Conservation (phyloP, 108 stramenopile genomes). For the Conticribra weissflogii region DNA sequence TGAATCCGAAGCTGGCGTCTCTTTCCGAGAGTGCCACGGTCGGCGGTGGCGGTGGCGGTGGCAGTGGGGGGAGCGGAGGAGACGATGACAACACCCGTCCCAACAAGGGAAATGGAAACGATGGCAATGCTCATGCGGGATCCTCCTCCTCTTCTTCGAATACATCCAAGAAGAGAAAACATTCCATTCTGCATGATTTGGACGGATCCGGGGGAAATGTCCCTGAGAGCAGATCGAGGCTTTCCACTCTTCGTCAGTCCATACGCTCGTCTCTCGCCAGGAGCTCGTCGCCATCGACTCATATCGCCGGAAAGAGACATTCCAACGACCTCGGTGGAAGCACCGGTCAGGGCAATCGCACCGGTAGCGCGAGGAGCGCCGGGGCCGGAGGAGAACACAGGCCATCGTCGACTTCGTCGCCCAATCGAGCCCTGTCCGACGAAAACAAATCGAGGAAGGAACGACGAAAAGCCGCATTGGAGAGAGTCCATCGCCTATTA, state of each 20-base stretch:
- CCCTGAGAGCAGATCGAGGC: slow-evolving; percentile 16
- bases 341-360: background rate
- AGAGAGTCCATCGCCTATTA: slow-evolving; percentile 38
- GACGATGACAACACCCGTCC: background rate
- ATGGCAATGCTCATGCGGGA: too few relatives aligned
- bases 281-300: slow-evolving; percentile 8
- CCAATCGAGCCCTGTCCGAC: slow-evolving; percentile 3
- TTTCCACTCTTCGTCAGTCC: slow-evolving; percentile 20
- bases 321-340: slow-evolving; percentile 8
- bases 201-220: background rate
- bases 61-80: background rate
- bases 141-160: too few relatives aligned
- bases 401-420: too few relatives aligned
- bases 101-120: too few relatives aligned
- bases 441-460: slow-evolving; percentile 39
- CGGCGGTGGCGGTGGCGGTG: background rate
- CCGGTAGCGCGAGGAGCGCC: slow-evolving; percentile 7
- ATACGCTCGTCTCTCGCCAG: slow-evolving; percentile 26
- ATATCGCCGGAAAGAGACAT: background rate
- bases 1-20: slow-evolving; percentile 8
- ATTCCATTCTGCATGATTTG: background rate
- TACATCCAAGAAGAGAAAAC: background rate
- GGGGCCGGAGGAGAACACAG: slow-evolving; percentile 2
- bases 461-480: slow-evolving; percentile 24
- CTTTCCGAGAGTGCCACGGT: background rate